Evolutionary conservation across 75 land plant species (phyloP), one percentile per base, ranked within the genome.

Genomic region (Isoetes taiwanensis): DNA sequence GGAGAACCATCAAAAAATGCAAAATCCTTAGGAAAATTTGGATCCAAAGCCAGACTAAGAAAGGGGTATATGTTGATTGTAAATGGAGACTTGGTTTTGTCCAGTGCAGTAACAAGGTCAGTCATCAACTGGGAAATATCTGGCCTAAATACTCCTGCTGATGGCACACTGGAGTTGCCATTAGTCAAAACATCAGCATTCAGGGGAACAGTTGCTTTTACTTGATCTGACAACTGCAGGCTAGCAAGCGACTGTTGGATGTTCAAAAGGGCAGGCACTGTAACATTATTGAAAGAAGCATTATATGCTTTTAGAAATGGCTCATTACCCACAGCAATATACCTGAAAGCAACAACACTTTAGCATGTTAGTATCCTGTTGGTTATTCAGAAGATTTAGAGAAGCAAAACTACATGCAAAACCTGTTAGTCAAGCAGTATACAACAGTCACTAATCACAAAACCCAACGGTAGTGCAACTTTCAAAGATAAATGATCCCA

Each of bases 241-340:
- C 59, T 65, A 1, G 64, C 66, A 0, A 85, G 65, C 2, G 90
- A 84, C n/a, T 68, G 61, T 23, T 76, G 82, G n/a, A 85, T 67
- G 64, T 81, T 81, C 14, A 61, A 28, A 25, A 80, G 39, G 5
- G 90, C 90, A 2, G 90, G 85, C 25, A 78, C 66, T 0, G 76
- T 74, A 2, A 46, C 12, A 5, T 71, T 69, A 1, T 46, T 11
- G 53, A 53, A 73, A 0, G 66, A 14, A 1, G 74, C 78, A 14
- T 85, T 78, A 82, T 85, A 85, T 2, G 56, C 26, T 10, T 21
- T 54, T 34, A 85, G 56, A 38, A 85, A 85, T 1, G 90, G 82
- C 71, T 85, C 90, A 29, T 85, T 85, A 1, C 85, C 90, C 29
- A 85, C 90, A 11, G 80, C 85, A 1, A 84, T 80, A 32, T 72